Evolutionary conservation across 345 rosid species (phyloP), one percentile per base, ranked within the genome.

Genomic region (Passiflora organensis): DNA sequence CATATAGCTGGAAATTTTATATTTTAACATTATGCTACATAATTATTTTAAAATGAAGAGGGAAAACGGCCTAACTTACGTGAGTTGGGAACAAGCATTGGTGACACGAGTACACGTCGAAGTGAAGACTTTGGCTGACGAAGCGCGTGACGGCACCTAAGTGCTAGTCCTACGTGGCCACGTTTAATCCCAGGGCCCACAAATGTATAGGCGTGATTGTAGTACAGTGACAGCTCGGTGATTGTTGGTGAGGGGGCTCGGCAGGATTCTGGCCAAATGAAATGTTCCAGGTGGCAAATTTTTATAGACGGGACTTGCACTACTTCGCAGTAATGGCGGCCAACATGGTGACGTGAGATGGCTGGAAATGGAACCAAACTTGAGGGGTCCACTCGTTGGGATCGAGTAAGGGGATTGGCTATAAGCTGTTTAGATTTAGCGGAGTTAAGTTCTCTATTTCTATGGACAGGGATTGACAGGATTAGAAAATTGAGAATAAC

Each of bases 111-210:
- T 23, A 72, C 81, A 71, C 79, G 70, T 75, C 76, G 76, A 38
- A n/a, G 0, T 5, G 43, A 12, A 8, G 66, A 68, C 65, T 52
- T 65, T 43, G 3, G 52, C 1, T 21, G 58, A 21, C 68, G 16
- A 55, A 22, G 58, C 53, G 78, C 64, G 75, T 66, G 70, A 4
- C 0, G 64, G 71, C 75, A 80, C 80, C 62, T 67, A 39, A 65
- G 55, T 23, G 9, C 19, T 69, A 64, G 55, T 57, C 65, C 64
- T 82, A 80, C 65, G 73, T 66, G 86, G 76, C 62, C 70, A 69
- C 67, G 76, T 71, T 62, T 20, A 24, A 48, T 23, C 48, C n/a
- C 76, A 63, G 59, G 55, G 17, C 49, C 49, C 22, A 4, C 3
- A 12, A 13, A 6, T 16, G 43, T n/a, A 6, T 6, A 5, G 47